These are phyloP conservation scores for Acanthamoeba polyphaga DNA, from an alignment of 208 protist species.

Conservation along the genomic window DNA sequence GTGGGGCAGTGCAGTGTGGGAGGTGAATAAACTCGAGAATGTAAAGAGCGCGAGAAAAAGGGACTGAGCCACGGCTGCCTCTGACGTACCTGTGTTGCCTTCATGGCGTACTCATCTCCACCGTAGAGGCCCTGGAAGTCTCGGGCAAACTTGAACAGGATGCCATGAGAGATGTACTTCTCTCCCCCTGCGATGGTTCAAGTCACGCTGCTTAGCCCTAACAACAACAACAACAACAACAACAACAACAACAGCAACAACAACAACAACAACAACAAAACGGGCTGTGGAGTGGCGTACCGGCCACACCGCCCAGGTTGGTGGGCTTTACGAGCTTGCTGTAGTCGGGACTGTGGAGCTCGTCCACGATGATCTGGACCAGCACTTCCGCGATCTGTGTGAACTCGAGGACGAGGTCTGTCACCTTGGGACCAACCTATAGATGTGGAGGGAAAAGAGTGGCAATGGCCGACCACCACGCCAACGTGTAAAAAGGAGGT, in stretches of 20 bases:
- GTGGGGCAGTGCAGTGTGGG: not conserved
- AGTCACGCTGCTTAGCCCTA: too few species aligned
- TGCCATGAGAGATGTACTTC: conserved; percentile 67
- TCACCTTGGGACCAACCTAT: not conserved
- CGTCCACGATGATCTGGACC: not conserved
- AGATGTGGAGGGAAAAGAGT: too few species aligned
- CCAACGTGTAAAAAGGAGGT: too few species aligned
- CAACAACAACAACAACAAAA: too few species aligned
- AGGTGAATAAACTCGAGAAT: too few species aligned
- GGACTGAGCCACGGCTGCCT: too few species aligned
- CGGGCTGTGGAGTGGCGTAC: not conserved
- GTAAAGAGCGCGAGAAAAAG: not conserved
- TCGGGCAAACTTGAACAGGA: conserved; percentile 57
- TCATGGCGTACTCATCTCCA: conserved; percentile 66
- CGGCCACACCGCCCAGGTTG: not conserved
- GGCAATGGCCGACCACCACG: too few species aligned
- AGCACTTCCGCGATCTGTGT: conserved; percentile 1
- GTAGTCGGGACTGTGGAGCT: not conserved
- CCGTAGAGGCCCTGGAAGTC: conserved; percentile 15
- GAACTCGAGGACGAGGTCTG: not conserved
- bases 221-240: too few species aligned
- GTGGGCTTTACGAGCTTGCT: not conserved
- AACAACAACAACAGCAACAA: too few species aligned
- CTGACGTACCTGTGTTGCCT: not conserved
- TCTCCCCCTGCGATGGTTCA: not conserved